Conservation (phyloP, 768 basidiomycete species). For the Cyathus striatus region DNA sequence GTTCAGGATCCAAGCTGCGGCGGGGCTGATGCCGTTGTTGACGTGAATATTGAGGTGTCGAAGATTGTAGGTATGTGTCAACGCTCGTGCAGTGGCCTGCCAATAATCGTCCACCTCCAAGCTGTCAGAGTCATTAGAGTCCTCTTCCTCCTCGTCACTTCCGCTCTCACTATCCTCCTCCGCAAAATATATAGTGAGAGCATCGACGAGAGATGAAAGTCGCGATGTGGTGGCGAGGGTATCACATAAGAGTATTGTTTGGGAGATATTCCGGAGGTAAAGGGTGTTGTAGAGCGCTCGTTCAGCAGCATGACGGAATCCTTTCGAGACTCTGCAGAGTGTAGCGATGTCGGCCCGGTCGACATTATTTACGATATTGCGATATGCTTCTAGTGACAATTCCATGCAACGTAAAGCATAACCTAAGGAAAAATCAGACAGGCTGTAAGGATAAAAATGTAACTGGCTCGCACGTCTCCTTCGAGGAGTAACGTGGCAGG, state of each 20-base stretch:
- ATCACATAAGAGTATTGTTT: slow-evolving; percentile 39
- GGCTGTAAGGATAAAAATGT: too few species aligned
- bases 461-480: too few species aligned
- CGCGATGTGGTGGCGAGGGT: slow-evolving; percentile 41
- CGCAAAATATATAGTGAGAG: slow-evolving; percentile 43
- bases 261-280: slow-evolving; percentile 32
- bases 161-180: slow-evolving; percentile 23
- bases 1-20: slow-evolving; percentile 33
- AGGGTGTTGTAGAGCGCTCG: slow-evolving; percentile 57
- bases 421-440: slow-evolving; percentile 17
- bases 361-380: slow-evolving; percentile 49
- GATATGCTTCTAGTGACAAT: slow-evolving; percentile 54
- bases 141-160: slow-evolving; percentile 19
- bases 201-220: slow-evolving; percentile 46
- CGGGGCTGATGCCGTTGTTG: slow-evolving; percentile 27
- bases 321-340: slow-evolving; percentile 54
- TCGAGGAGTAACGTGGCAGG: slow-evolving; percentile 15
- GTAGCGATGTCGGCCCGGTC: slow-evolving; percentile 48
- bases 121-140: slow-evolving; percentile 17
- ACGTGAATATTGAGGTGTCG: slow-evolving; percentile 50
- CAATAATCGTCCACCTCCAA: slow-evolving; percentile 46
- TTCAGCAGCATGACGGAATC: slow-evolving; percentile 51
- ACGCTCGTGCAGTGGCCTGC: slow-evolving; percentile 41
- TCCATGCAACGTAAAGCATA: slow-evolving; percentile 49
- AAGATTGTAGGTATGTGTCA: slow-evolving; percentile 40